Base-by-base conservation (phyloP, 768 basidiomycete genomes). In the Obba rivulosa region DNA sequence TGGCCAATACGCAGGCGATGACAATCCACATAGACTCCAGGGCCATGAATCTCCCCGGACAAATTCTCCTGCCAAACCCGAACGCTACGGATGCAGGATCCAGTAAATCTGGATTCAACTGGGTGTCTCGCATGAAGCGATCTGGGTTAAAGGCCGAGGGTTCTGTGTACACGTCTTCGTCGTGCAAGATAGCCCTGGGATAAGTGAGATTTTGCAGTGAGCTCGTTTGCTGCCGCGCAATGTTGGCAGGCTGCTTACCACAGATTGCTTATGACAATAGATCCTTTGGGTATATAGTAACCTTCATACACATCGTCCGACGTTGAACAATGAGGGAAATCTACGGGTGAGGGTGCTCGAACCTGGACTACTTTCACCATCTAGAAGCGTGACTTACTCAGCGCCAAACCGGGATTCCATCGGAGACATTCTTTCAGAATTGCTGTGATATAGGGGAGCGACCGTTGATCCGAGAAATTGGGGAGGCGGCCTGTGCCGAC, bases 181-280 rank as follows among this genome's bases (percentile, higher is more conserved):
- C 80, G 55, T 79, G 79, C 7, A 74, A 66, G 38, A 83, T 69
- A 1, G 53, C 43, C 53, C 57, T 57, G 40, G 8, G 3, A 16
- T 37, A 7, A 13, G 13, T 38, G 22, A 16, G 28, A 31, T 31
- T 9, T 18, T 31, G n/a, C 7, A 35, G 23, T 16, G n/a, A 20
- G 37, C n/a, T 16, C 5, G 34, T 37, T 8, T 8, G n/a, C n/a
- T 41, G 2, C 17, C n/a, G 10, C 21, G 22, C 35, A 21, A 37
- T 20, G 44, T n/a, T 24, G 34, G 17, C 18, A 28, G n/a, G 52
- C 28, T 5, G 34, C 45, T 3, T 16, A 47, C 46, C 46, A 41
- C 35, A 51, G 35, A 48, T 57, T 58, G 3, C 57, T 51, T 16
- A 58, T 49, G 2, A 58, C 54, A 36, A 58, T 51, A 10, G 56